Percentiles rank a stretch among this genome's conserved stretches.
phyloP scores from a whole-genome alignment of 2,329 filamentous ascomycete species.

The Verticillium tricorpus region DNA sequence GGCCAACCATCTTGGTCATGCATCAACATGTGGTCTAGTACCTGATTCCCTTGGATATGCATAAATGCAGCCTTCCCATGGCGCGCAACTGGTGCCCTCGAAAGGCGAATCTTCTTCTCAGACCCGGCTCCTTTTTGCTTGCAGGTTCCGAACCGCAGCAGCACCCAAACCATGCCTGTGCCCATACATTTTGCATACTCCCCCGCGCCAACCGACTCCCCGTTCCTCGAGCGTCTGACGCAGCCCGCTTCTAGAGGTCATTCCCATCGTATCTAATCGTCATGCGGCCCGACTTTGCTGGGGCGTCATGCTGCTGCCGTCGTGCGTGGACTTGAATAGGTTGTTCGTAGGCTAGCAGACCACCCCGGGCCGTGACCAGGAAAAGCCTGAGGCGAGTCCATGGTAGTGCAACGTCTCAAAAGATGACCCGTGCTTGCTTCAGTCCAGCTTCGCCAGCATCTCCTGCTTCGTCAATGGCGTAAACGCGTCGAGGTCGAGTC shows the following conservation, averaged over 20 bases:
- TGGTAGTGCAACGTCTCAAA: conserved; percentile 1
- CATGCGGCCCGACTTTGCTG: neutral
- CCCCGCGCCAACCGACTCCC: conserved; percentile 17
- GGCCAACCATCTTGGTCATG: conserved; percentile 39
- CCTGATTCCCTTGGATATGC: conserved; percentile 30
- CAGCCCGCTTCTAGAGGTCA: conserved; percentile 5
- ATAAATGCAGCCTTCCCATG: conserved; percentile 24
- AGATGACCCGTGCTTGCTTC: conserved; percentile 36
- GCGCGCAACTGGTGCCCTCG: conserved; percentile 5
- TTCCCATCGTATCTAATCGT: conserved; percentile 3
- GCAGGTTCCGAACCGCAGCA: neutral
- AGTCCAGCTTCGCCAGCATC: conserved; percentile 97
- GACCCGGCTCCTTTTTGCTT: neutral
- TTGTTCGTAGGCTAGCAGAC: neutral
- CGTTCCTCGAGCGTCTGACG: conserved; percentile 15
- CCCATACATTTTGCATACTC: conserved; percentile 6
- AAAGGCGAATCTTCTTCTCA: conserved; percentile 1
- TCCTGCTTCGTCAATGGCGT: conserved; percentile 87
- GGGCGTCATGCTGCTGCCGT: neutral
- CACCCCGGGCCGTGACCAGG: neutral
- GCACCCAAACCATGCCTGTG: neutral
- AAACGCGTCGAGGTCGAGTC: conserved; percentile 91
- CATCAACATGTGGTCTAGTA: conserved; percentile 46
- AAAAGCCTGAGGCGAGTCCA: neutral
- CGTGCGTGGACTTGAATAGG: neutral